phyloP scores from a whole-genome alignment of 768 basidiomycete genomes.

The Tylopilus subfusipes region DNA sequence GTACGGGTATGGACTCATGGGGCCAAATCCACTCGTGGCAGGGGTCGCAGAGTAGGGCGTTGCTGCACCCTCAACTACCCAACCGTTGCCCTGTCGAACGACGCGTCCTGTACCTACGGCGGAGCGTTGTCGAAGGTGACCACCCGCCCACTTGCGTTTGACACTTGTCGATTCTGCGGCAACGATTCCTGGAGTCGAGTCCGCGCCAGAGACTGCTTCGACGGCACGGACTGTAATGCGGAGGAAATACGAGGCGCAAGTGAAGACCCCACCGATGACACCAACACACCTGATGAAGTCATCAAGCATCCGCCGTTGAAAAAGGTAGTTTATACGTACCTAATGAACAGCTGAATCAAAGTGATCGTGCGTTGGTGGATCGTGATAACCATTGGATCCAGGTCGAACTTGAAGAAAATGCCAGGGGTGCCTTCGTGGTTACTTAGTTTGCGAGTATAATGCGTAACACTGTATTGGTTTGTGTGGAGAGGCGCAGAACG shows the following conservation, averaged over 20 bases:
- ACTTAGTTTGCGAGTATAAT: slow-evolving; percentile 74
- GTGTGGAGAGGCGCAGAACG: slow-evolving; percentile 62
- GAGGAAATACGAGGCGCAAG: slow-evolving; percentile 77
- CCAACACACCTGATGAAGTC: slow-evolving; percentile 60
- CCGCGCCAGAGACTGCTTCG: slow-evolving; percentile 54
- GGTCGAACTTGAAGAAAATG: slow-evolving; percentile 98
- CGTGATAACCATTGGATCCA: slow-evolving; percentile 84
- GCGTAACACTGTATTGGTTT: slow-evolving; percentile 92
- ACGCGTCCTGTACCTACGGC: slow-evolving; percentile 36
- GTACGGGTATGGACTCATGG: slow-evolving; percentile 27
- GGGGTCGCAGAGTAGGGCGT: slow-evolving; percentile 37
- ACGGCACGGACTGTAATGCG: slow-evolving; percentile 61
- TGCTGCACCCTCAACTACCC: slow-evolving; percentile 51
- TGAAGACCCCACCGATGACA: slow-evolving; percentile 91
- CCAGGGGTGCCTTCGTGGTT: slow-evolving; percentile 83
- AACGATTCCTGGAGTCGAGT: slow-evolving; percentile 54
- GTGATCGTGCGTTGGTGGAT: slow-evolving; percentile 87
- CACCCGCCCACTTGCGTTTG: slow-evolving; percentile 67
- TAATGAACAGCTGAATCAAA: slow-evolving; percentile 76
- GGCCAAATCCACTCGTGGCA: slow-evolving; percentile 25
- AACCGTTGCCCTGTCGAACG: slow-evolving; percentile 55
- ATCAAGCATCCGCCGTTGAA: not conserved
- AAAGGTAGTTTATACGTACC: slow-evolving; percentile 32
- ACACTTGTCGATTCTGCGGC: slow-evolving; percentile 64
- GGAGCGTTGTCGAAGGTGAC: slow-evolving; percentile 56